Conservation (phyloP, 108 stramenopile genomes). For the Cyclotella atomus region DNA sequence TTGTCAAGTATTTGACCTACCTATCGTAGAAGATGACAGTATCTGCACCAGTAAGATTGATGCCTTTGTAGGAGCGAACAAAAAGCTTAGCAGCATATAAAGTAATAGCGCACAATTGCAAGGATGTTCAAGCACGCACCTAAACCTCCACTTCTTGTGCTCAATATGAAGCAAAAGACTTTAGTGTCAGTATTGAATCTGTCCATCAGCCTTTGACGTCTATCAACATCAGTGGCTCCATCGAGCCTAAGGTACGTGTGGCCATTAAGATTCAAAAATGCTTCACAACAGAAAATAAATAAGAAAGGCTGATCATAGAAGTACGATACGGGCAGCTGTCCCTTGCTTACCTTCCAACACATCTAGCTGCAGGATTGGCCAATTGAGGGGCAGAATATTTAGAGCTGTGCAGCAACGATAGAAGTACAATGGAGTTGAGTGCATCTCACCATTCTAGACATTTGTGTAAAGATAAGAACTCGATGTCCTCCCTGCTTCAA, state of each 20-base stretch:
- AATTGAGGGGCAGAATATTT: neutral
- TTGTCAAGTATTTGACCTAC: neutral
- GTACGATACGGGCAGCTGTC: too few species aligned
- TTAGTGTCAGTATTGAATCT: conserved; percentile 90
- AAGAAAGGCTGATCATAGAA: neutral
- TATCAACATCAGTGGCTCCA: conserved; percentile 88
- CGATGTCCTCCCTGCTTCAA: conserved; percentile 89
- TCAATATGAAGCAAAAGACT: conserved; percentile 94
- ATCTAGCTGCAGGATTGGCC: conserved; percentile 54
- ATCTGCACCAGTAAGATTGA: conserved; percentile 98
- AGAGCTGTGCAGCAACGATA: neutral
- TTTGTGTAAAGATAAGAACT: conserved; percentile 96
- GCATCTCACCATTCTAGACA: conserved; percentile 81
- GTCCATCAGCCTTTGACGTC: conserved; percentile 93
- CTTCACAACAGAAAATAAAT: conserved; percentile 14
- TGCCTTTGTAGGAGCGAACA: conserved; percentile 57
- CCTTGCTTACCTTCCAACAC: conserved; percentile 77
- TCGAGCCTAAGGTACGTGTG: conserved; percentile 89
- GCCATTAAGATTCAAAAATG: conserved; percentile 87
- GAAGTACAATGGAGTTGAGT: neutral
- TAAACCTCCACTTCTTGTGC: conserved; percentile 92
- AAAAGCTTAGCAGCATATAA: neutral
- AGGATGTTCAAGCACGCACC: neutral
- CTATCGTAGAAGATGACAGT: conserved; percentile 93
- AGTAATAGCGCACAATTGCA: neutral